Conservation (phyloP, 441 rosid species). For the Omphalea diandra region DNA sequence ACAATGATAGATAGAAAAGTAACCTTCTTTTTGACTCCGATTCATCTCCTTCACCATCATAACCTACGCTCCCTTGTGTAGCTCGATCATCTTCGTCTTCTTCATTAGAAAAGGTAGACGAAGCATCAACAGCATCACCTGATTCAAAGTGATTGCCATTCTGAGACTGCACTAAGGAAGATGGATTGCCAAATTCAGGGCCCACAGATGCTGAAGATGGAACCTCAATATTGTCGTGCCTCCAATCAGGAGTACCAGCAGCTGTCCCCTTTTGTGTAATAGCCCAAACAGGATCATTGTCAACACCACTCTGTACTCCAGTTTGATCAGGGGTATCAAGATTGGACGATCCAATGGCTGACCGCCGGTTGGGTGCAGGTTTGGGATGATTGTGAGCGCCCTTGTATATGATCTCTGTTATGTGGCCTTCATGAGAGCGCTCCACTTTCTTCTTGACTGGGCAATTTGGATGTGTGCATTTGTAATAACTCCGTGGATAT, state of each 20-base stretch:
- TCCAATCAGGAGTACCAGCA: slow-evolving; percentile 45
- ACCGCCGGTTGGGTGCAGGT: slow-evolving; percentile 46
- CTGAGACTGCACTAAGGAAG: slow-evolving; percentile 35
- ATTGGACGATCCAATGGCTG: slow-evolving; percentile 40
- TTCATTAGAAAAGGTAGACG: slow-evolving; percentile 51
- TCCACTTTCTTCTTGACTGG: slow-evolving; percentile 67
- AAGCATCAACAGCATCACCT: slow-evolving; percentile 55
- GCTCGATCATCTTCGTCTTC: slow-evolving; percentile 65
- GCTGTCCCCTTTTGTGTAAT: slow-evolving; percentile 40
- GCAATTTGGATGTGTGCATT: slow-evolving; percentile 66
- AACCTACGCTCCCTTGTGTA: slow-evolving; percentile 45
- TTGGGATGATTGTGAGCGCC: slow-evolving; percentile 63
- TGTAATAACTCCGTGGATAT: slow-evolving; percentile 72
- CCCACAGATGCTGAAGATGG: slow-evolving; percentile 45
- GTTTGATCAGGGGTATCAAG: slow-evolving; percentile 35
- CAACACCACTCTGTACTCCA: slow-evolving; percentile 36
- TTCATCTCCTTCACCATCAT: slow-evolving; percentile 58
- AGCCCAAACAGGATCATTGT: slow-evolving; percentile 50
- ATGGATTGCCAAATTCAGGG: slow-evolving; percentile 47
- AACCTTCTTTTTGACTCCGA: slow-evolving; percentile 69
- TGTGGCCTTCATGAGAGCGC: slow-evolving; percentile 63
- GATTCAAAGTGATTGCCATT: slow-evolving; percentile 43
- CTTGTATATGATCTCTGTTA: slow-evolving; percentile 72
- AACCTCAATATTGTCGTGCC: slow-evolving; percentile 65
- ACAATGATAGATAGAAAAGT: too few species aligned